Evolutionary conservation across 768 basidiomycete species (phyloP).

Genomic region (Auricularia heimuer): DNA sequence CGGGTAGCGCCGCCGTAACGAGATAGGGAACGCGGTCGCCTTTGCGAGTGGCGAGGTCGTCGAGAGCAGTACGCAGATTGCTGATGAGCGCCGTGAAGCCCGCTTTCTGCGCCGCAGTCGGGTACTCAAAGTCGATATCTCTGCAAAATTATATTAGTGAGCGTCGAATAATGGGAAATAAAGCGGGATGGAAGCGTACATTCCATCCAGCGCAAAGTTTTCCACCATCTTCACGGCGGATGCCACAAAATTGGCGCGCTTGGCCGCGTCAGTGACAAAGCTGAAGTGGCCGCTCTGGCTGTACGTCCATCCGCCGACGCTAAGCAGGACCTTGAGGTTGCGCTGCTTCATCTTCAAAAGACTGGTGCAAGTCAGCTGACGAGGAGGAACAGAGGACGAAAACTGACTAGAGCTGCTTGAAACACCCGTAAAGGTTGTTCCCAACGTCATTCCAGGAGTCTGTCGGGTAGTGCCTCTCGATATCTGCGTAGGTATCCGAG

Average conservation of each 20-base stretch:
- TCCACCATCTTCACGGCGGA: conserved; percentile 54
- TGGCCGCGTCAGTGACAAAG: conserved; percentile 43
- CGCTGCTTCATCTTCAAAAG: conserved; percentile 30
- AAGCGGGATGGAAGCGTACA: conserved; percentile 30
- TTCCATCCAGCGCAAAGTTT: conserved; percentile 75
- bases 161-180: not conserved
- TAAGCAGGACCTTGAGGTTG: conserved; percentile 42
- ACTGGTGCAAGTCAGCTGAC: not conserved
- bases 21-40: conserved; percentile 53
- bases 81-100: conserved; percentile 59
- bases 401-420: conserved; percentile 81
- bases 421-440: conserved; percentile 70
- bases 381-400: conserved; percentile 32
- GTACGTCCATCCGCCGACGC: conserved; percentile 60
- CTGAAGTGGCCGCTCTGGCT: conserved; percentile 58
- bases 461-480: conserved; percentile 70
- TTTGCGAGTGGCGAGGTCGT: conserved; percentile 45
- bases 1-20: conserved; percentile 29
- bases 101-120: conserved; percentile 48
- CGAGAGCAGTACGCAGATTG: conserved; percentile 51
- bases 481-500: conserved; percentile 68
- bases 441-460: conserved; percentile 91
- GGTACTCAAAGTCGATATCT: conserved; percentile 76
- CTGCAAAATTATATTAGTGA: not conserved
- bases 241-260: conserved; percentile 47